Percentiles rank a stretch among this genome's conserved stretches.
phyloP scores from a whole-genome alignment of 495 filamentous ascomycete species.

The Hypoxylon crocopeplum region DNA sequence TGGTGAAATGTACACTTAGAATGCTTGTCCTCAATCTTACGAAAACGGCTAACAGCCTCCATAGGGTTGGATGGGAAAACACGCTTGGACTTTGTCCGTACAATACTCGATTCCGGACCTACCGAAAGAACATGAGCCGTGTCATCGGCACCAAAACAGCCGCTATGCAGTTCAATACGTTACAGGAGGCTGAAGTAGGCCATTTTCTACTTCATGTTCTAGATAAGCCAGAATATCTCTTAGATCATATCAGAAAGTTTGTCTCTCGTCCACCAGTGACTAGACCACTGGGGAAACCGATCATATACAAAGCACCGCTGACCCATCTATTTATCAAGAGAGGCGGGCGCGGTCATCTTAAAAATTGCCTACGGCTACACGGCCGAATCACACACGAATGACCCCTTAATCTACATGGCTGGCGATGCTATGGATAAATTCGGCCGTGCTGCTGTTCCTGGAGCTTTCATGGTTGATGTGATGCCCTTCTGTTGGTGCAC shows the following conservation, averaged over 20 bases:
- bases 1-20: slow-evolving; percentile 47
- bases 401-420: slow-evolving; percentile 53
- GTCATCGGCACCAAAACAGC: slow-evolving; percentile 44
- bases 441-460: slow-evolving; percentile 43
- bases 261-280: not conserved
- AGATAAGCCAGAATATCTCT: slow-evolving; percentile 43
- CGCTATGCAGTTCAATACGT: slow-evolving; percentile 42
- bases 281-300: not conserved
- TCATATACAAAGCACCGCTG: not conserved
- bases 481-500: slow-evolving; percentile 34
- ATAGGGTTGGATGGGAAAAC: slow-evolving; percentile 45
- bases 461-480: slow-evolving; percentile 53
- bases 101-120: slow-evolving; percentile 46
- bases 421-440: slow-evolving; percentile 51
- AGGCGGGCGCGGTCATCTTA: slow-evolving; percentile 52
- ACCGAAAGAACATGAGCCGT: slow-evolving; percentile 50
- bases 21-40: not conserved
- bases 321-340: slow-evolving; percentile 2
- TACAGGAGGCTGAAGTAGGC: slow-evolving; percentile 50
- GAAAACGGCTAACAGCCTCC: slow-evolving; percentile 1
- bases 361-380: slow-evolving; percentile 60
- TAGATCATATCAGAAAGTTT: slow-evolving; percentile 51
- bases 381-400: slow-evolving; percentile 45
- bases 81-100: slow-evolving; percentile 46
- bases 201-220: slow-evolving; percentile 54